Evolutionary conservation across 2,329 filamentous ascomycete genomes (phyloP).

Genomic region (Calonectria ilicicola): DNA sequence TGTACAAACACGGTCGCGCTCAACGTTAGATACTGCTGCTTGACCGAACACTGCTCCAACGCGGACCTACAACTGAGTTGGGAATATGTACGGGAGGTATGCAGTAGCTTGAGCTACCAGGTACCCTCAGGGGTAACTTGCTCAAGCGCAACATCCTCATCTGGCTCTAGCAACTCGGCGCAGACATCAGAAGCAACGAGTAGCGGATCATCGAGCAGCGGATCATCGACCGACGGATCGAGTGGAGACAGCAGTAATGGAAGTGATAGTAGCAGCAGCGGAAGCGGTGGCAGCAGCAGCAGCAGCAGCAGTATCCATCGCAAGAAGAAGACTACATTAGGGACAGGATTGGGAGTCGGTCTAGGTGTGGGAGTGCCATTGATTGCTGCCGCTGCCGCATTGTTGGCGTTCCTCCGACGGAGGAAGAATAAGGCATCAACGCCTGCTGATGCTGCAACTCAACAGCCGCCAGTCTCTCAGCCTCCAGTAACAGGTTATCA

Average conservation of each 20-base stretch:
- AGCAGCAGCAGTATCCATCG: neutral
- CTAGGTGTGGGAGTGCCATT: neutral
- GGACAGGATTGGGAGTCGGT: neutral
- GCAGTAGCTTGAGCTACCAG: neutral
- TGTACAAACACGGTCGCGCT: neutral
- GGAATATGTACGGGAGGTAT: neutral
- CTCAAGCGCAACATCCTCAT: neutral
- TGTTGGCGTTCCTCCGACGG: neutral
- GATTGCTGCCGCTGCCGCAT: neutral
- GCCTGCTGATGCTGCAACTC: neutral
- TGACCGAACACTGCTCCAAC: neutral
- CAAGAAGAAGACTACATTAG: neutral
- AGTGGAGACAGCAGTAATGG: neutral
- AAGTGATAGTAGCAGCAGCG: neutral
- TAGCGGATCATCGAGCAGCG: neutral
- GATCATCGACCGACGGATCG: neutral
- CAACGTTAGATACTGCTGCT: neutral
- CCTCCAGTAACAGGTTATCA: neutral
- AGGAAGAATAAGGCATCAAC: neutral
- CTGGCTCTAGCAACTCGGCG: neutral
- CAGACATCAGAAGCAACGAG: neutral
- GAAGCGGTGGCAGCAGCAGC: neutral
- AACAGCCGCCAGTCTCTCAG: neutral
- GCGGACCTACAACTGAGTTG: neutral
- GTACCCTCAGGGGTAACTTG: neutral